phyloP scores from a whole-genome alignment of 306 rosid species.

The Trifolium subterraneum region DNA sequence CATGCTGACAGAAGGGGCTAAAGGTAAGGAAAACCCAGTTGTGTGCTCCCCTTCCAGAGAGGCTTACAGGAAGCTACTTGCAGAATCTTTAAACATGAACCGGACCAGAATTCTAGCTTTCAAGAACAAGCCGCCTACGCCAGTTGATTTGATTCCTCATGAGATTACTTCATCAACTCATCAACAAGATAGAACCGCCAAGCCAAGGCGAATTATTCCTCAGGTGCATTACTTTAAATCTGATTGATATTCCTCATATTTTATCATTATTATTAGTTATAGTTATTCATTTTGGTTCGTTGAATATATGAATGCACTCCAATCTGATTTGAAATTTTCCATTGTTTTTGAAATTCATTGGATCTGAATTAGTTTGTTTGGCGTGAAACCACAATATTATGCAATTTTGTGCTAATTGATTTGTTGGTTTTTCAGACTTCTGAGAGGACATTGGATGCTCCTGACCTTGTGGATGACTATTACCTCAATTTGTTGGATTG shows the following conservation, averaged over 20 bases:
- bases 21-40: constrained; percentile 72
- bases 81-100: constrained; percentile 83
- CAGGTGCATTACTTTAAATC: constrained; percentile 53
- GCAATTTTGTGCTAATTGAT: constrained; percentile 19
- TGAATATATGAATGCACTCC: background rate
- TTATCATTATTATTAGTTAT: too few species aligned
- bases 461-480: constrained; percentile 80
- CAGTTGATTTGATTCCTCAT: constrained; percentile 64
- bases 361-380: background rate
- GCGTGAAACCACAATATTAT: background rate
- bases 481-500: constrained; percentile 83
- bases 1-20: constrained; percentile 61
- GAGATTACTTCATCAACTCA: constrained; percentile 43
- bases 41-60: constrained; percentile 62
- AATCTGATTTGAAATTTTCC: background rate
- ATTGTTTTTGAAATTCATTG: background rate
- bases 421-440: constrained; percentile 56
- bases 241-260: background rate
- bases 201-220: constrained; percentile 68
- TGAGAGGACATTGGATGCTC: constrained; percentile 90
- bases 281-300: too few species aligned
- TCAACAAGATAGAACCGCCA: constrained; percentile 50
- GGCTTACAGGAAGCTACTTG: constrained; percentile 73
- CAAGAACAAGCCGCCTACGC: constrained; percentile 86
- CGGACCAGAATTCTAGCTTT: constrained; percentile 74